Evolutionary conservation across 768 basidiomycete species (phyloP).

Genomic region (Boletus vinaceobasis): DNA sequence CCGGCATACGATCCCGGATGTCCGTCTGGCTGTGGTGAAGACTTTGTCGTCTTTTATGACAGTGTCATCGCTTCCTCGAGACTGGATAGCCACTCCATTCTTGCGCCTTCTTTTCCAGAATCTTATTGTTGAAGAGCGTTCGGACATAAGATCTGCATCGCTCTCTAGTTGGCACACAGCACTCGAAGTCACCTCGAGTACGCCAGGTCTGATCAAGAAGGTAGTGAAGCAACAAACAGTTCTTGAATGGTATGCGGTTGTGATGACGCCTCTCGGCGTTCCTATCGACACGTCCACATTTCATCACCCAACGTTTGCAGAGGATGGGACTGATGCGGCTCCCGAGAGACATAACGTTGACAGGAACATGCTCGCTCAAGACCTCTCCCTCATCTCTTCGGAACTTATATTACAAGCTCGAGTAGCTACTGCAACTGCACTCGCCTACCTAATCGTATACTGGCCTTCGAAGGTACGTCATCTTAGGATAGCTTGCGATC

Average conservation of each 20-base stretch:
- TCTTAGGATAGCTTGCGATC: neutral
- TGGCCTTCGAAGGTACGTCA: constrained; percentile 60
- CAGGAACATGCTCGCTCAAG: constrained; percentile 91
- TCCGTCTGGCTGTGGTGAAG: constrained; percentile 89
- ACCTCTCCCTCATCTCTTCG: constrained; percentile 73
- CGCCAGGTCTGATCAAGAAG: constrained; percentile 47
- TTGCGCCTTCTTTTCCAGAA: constrained; percentile 91
- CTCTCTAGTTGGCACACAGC: constrained; percentile 72
- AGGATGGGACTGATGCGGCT: constrained; percentile 40
- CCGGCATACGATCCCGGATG: constrained; percentile 91
- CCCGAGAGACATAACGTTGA: constrained; percentile 89
- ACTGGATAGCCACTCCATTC: constrained; percentile 79
- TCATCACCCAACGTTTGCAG: constrained; percentile 54
- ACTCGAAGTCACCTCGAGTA: constrained; percentile 49
- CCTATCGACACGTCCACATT: constrained; percentile 70
- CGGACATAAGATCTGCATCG: constrained; percentile 75
- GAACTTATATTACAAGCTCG: constrained; percentile 80
- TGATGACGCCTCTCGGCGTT: constrained; percentile 88
- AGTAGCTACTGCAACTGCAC: constrained; percentile 70
- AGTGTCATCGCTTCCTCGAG: constrained; percentile 65
- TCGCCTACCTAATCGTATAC: constrained; percentile 63
- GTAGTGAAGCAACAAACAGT: constrained; percentile 57
- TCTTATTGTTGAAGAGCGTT: constrained; percentile 84
- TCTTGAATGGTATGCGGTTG: constrained; percentile 80
- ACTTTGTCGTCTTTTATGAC: constrained; percentile 85